phyloP scores from a whole-genome alignment of 352 stramenopile species.

The Pythium apleroticum region DNA sequence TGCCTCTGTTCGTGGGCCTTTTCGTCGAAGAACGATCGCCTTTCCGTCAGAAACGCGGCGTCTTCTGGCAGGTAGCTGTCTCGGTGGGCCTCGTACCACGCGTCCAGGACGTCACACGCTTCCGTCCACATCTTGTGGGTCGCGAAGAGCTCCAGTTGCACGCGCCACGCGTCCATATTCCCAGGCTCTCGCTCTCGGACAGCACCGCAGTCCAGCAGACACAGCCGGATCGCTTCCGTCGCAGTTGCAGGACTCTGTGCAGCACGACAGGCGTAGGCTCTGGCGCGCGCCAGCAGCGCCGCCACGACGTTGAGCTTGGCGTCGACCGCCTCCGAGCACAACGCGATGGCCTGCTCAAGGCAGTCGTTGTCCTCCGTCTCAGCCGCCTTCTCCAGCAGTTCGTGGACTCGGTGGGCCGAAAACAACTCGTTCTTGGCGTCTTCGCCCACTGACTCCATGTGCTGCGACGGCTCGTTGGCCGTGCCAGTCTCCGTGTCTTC shows the following conservation, averaged over 20 bases:
- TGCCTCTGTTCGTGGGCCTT: slow-evolving; percentile 6
- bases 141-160: slow-evolving; percentile 14
- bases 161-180: slow-evolving; percentile 24
- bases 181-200: slow-evolving; percentile 17
- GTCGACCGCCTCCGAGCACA: slow-evolving; percentile 28
- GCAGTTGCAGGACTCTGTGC: background rate
- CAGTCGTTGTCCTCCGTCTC: background rate
- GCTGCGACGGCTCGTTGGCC: background rate
- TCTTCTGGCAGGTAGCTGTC: slow-evolving; percentile 8
- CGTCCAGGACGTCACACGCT: slow-evolving; percentile 6
- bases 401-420: slow-evolving; percentile 1
- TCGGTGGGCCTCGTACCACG: background rate
- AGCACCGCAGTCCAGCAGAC: slow-evolving; percentile 23
- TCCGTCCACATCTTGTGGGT: slow-evolving; percentile 26
- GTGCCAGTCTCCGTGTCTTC: slow-evolving; percentile 19
- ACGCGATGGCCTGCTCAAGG: slow-evolving; percentile 10
- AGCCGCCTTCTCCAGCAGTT: slow-evolving; percentile 8
- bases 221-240: slow-evolving; percentile 11
- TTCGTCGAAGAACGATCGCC: slow-evolving; percentile 1
- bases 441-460: background rate
- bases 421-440: slow-evolving; percentile 3
- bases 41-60: slow-evolving; percentile 9
- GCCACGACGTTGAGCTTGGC: slow-evolving; percentile 21
- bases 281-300: slow-evolving; percentile 21
- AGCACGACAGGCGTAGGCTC: slow-evolving; percentile 1